These are phyloP conservation scores for Pseudogymnoascus sp. DNA, from an alignment of 2,329 filamentous ascomycete genomes.

Conservation along the genomic window DNA sequence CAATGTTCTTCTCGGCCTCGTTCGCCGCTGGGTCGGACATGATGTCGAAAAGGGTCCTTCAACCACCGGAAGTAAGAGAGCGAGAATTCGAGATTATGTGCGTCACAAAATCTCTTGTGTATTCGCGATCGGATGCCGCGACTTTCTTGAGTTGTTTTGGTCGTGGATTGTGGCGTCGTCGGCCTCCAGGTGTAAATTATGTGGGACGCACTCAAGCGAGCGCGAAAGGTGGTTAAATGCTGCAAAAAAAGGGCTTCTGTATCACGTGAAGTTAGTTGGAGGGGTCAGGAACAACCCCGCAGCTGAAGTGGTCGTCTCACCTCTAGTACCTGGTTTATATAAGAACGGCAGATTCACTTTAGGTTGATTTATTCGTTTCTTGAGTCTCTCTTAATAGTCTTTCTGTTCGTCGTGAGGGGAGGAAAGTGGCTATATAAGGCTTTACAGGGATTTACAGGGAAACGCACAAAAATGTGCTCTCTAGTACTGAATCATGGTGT, in stretches of 20 bases:
- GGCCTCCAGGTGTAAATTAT: constrained; percentile 4
- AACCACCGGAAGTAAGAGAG: constrained; percentile 1
- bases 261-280: constrained; percentile 5
- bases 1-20: constrained; percentile 96
- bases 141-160: constrained; percentile 3
- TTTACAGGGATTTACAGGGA: background rate
- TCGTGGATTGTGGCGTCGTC: constrained; percentile 7
- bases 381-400: background rate
- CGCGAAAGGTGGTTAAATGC: constrained; percentile 4
- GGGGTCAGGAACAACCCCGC: constrained; percentile 8
- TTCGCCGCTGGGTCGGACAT: constrained; percentile 83
- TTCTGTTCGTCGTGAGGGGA: background rate
- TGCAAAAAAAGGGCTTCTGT: constrained; percentile 7
- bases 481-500: background rate
- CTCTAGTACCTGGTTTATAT: background rate
- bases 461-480: background rate
- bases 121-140: constrained; percentile 7
- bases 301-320: background rate
- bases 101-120: constrained; percentile 4
- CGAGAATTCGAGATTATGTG: background rate
- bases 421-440: background rate
- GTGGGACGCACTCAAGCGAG: constrained; percentile 6
- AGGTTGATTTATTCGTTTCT: background rate
- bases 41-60: constrained; percentile 35
- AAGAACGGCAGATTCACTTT: background rate